Conservation (phyloP, 768 basidiomycete species). For the Suillus subalutaceus region DNA sequence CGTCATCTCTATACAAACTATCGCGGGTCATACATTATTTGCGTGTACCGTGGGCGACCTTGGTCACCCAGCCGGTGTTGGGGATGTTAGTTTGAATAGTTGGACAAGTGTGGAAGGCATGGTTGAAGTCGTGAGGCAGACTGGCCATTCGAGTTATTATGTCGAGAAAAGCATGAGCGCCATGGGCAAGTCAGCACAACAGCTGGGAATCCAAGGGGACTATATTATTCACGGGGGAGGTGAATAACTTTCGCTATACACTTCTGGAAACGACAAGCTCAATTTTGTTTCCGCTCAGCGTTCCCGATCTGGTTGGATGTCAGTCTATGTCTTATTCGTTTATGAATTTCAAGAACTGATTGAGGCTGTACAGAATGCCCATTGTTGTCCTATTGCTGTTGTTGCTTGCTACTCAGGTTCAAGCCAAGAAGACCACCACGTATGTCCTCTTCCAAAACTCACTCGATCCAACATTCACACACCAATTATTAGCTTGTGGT, state of each 20-base stretch:
- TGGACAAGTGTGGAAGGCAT: slow-evolving; percentile 81
- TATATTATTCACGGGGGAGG: slow-evolving; percentile 75
- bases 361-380: slow-evolving; percentile 58
- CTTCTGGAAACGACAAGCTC: slow-evolving; percentile 1
- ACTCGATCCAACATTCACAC: not conserved
- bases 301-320: slow-evolving; percentile 89
- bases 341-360: slow-evolving; percentile 11
- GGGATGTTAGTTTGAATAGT: slow-evolving; percentile 80
- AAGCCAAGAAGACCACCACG: slow-evolving; percentile 77
- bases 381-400: slow-evolving; percentile 81
- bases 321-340: slow-evolving; percentile 16
- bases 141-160: slow-evolving; percentile 84
- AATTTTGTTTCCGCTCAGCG: slow-evolving; percentile 44
- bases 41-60: slow-evolving; percentile 84
- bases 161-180: slow-evolving; percentile 87
- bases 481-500: slow-evolving; percentile 54
- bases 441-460: slow-evolving; percentile 38
- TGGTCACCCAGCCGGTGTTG: slow-evolving; percentile 63
- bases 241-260: slow-evolving; percentile 39
- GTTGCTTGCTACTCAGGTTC: slow-evolving; percentile 83
- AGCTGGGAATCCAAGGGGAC: slow-evolving; percentile 70
- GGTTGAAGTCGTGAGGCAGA: slow-evolving; percentile 76
- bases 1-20: slow-evolving; percentile 78
- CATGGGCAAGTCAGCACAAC: slow-evolving; percentile 75
- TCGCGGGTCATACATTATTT: slow-evolving; percentile 78